Evolutionary conservation across 352 stramenopile species (phyloP).

Genomic region (Hyaloperonospora brassicae): DNA sequence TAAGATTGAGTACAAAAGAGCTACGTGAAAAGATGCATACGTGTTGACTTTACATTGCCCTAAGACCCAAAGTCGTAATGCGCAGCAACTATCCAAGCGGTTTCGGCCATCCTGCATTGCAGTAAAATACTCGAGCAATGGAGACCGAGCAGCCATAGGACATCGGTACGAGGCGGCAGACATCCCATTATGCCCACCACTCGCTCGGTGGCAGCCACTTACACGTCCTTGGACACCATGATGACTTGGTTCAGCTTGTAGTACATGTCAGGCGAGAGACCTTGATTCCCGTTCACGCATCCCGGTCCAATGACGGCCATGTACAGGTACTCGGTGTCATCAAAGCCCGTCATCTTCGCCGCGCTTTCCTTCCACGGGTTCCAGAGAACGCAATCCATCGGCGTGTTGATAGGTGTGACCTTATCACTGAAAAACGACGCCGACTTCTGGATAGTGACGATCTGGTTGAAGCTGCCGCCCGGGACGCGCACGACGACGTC

Average conservation of each 20-base stretch:
- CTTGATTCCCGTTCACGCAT: constrained; percentile 42
- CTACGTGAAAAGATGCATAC: no score
- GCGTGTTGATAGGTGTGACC: constrained; percentile 18
- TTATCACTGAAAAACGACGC: constrained; percentile 32
- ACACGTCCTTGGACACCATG: no score
- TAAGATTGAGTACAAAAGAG: no score
- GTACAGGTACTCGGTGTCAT: constrained; percentile 87
- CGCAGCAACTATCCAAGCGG: no score
- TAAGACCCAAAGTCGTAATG: no score
- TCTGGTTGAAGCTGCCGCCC: constrained; percentile 30
- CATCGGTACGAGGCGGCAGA: no score
- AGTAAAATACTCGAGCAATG: no score
- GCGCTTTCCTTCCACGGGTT: constrained; percentile 91
- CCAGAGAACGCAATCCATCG: constrained; percentile 84
- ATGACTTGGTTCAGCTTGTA: constrained; percentile 28
- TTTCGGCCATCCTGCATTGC: no score
- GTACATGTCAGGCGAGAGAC: constrained; percentile 32
- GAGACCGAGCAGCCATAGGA: no score
- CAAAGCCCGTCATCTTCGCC: constrained; percentile 89
- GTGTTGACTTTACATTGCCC: no score
- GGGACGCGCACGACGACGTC: constrained; percentile 44
- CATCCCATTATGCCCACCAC: no score
- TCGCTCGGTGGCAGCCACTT: no score
- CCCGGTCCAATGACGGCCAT: constrained; percentile 95
- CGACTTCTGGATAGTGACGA: constrained; percentile 52